Base-by-base conservation (phyloP, 1,139 yeast genomes). In the Kodamaea suecica region DNA sequence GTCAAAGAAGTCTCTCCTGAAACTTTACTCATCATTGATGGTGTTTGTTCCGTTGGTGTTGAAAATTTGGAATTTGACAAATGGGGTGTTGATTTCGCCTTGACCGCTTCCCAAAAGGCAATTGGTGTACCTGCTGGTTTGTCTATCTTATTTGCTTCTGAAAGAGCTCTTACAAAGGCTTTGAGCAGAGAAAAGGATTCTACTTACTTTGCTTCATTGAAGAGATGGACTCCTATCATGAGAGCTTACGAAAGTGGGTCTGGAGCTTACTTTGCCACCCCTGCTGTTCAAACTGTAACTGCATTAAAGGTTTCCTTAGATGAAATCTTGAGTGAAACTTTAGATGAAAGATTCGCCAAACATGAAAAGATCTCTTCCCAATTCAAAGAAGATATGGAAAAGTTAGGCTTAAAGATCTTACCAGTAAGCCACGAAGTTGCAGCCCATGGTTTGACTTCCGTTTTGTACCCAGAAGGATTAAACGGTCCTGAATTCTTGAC, bases 41-140 rank as follows among this genome's bases (percentile, higher is more conserved):
- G 95, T 32, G 97, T 90, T 27, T 92, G 97, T 63, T 86, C 97
- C 6, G 77, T 90, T 44, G 97, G 84, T 21, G 94, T 86, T 40
- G 98, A 90, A 63, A 73, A 79, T 49, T 67, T 92, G 47, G 80
- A 84, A 53, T 90, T 92, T 57, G 94, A 87, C 58, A 73, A 74
- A 23, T 92, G 97, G 97, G 90, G 88, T 7, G 61, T 90, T 38
- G 98, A 90, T 62, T 86, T 74, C 50, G 95, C 80, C 29, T 70
- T 90, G 47, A 84, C 95, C 33, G 97, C 95, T 2, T 87, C 97
- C 15, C 97, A 90, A 63, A 92, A 90, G 70, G 97, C 96, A 25
- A 70, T 90, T 52, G 97, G 96, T 37, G 95, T 84, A 23, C 97
- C 97, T 35, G 82, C 97, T 11, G 98, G 98, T 19, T 75, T 90